Percentiles rank a stretch among this genome's conserved stretches.
Evolutionary conservation across 2,329 filamentous ascomycete genomes (phyloP).

Genomic region (Ophiocordyceps polyrhachis-furcata): DNA sequence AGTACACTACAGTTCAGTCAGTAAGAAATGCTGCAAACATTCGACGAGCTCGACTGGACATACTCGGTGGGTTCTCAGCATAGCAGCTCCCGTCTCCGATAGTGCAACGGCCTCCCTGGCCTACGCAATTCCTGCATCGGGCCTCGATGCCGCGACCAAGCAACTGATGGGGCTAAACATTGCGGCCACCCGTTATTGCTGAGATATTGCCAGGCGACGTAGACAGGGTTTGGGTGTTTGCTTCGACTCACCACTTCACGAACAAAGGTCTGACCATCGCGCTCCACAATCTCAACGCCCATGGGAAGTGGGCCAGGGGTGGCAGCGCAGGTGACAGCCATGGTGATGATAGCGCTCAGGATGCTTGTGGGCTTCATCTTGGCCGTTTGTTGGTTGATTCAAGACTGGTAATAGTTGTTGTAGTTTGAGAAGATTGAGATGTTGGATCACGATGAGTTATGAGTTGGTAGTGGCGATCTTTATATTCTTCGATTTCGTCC

Average conservation of each 20-base stretch:
- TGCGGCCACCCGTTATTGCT: too few species aligned
- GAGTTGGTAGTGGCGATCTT: too few species aligned
- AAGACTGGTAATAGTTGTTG: not conserved
- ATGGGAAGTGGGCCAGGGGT: constrained; percentile 2
- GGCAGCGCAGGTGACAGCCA: constrained; percentile 1
- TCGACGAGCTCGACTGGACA: not conserved
- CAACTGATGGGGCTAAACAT: constrained; percentile 2
- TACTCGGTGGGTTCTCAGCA: constrained; percentile 3
- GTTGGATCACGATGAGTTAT: too few species aligned
- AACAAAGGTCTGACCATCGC: constrained; percentile 2
- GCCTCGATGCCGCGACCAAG: constrained; percentile 2
- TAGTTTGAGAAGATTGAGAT: not conserved
- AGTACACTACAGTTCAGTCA: not conserved
- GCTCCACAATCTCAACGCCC: constrained; percentile 4
- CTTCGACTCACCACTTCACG: constrained; percentile 3
- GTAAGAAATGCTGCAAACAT: not conserved
- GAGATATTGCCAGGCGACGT: too few species aligned
- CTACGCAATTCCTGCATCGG: constrained; percentile 4
- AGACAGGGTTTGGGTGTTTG: not conserved
- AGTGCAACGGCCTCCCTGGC: constrained; percentile 3
- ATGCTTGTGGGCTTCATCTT: not conserved
- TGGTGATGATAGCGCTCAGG: not conserved
- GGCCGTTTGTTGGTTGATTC: not conserved
- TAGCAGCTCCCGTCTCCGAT: constrained; percentile 4
- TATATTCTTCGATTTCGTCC: too few species aligned